Conservation (phyloP, 1,284 basidiomycete species). For the Somion occarium region DNA sequence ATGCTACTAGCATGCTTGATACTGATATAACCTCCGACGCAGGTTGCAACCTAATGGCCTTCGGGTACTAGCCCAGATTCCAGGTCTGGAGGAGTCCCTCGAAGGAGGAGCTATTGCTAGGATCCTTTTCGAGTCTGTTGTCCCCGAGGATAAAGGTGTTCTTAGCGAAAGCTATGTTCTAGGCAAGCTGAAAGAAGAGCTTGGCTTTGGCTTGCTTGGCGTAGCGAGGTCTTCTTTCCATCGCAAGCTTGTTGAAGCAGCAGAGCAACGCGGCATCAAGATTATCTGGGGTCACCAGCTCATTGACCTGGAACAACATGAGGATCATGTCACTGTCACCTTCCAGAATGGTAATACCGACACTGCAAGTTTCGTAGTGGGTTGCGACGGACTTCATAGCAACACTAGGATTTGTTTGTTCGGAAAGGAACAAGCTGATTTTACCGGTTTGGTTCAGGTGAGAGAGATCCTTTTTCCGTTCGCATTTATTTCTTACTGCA, state of each 20-base stretch:
- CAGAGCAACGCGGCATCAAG: conserved; percentile 29
- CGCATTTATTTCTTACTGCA: background rate
- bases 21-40: background rate
- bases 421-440: conserved; percentile 33
- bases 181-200: conserved; percentile 14
- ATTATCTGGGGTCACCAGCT: conserved; percentile 35
- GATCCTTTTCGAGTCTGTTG: conserved; percentile 25
- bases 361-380: conserved; percentile 37
- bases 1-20: background rate
- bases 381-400: conserved; percentile 45
- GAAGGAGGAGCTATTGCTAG: conserved; percentile 25
- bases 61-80: conserved; percentile 35
- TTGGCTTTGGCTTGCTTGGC: conserved; percentile 27
- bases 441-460: conserved; percentile 39
- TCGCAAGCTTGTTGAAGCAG: conserved; percentile 29
- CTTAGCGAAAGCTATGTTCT: conserved; percentile 25
- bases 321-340: conserved; percentile 28
- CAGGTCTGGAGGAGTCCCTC: conserved; percentile 32
- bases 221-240: conserved; percentile 32
- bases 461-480: background rate
- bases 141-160: conserved; percentile 28
- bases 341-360: conserved; percentile 36
- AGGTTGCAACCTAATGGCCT: conserved; percentile 40
- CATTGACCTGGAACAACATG: conserved; percentile 28
- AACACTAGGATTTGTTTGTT: conserved; percentile 36